These are phyloP conservation scores for Lentinula guzmanii DNA, from an alignment of 768 basidiomycete species.

Conservation along the genomic window DNA sequence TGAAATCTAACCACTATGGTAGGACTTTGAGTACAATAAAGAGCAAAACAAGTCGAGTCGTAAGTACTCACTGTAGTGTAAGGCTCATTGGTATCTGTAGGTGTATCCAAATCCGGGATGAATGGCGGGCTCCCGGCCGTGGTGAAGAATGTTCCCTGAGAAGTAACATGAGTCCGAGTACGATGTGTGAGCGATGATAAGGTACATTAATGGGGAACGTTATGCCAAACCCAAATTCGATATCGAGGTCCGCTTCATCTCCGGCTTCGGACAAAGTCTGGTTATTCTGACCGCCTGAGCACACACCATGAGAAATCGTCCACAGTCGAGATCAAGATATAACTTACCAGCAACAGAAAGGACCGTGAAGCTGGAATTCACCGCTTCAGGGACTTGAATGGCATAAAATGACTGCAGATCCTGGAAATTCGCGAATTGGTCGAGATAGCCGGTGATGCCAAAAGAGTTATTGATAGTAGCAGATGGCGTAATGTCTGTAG, in stretches of 20 bases:
- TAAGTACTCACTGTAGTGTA: constrained; percentile 29
- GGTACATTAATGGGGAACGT: constrained; percentile 48
- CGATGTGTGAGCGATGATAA: neutral
- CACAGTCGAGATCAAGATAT: neutral
- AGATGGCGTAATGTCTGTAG: constrained; percentile 37
- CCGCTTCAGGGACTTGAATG: constrained; percentile 41
- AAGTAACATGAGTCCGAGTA: neutral
- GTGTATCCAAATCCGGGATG: constrained; percentile 35
- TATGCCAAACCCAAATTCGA: constrained; percentile 64
- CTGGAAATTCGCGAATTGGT: constrained; percentile 44
- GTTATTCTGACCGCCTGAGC: constrained; percentile 52
- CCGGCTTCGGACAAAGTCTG: constrained; percentile 50
- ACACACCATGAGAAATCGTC: constrained; percentile 7
- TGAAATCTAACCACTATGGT: constrained; percentile 54
- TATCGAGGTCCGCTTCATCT: constrained; percentile 59
- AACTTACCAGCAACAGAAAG: constrained; percentile 48
- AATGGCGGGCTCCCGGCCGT: constrained; percentile 61
- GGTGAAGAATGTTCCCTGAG: constrained; percentile 47
- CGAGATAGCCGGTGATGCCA: constrained; percentile 50
- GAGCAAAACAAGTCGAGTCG: neutral
- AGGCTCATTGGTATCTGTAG: constrained; percentile 43
- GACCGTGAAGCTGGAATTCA: constrained; percentile 44
- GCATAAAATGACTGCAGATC: constrained; percentile 50
- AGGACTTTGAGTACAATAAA: constrained; percentile 10
- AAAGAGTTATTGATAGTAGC: constrained; percentile 41